Base-by-base conservation (phyloP, 768 basidiomycete species). In the Leccinum rimulosum region DNA sequence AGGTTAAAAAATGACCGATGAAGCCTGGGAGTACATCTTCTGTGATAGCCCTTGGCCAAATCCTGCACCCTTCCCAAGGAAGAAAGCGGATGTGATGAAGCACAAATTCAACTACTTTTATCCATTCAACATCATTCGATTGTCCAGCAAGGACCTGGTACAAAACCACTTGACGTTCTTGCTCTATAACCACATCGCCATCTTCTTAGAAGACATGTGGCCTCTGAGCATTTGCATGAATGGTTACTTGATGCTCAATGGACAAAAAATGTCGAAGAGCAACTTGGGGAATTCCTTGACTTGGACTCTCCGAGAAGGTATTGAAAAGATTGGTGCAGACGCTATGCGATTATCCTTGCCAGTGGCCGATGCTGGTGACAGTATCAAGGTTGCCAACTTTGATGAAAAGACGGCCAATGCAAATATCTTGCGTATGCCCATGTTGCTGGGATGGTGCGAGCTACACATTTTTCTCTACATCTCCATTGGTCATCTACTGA, bases 361-460 rank as follows among this genome's bases (percentile, higher is more conserved):
- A 25, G 25, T 99, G 74, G 97, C 97, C 30, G 96, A 98, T 78
- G 94, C 94, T 28, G 97, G 97, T 14, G 97, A 99, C 72, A 93
- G 95, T 53, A 83, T 98, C 65, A 95, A 97, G 74, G 96, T 98
- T 75, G 96, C 96, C 49, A 98, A 98, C 79, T 99, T 98, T 67
- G 97, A 99, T 70, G 96, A 98, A 81, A 91, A 93, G 78, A 91
- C 89, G 6, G 96, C 97, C n/a, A 98, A 98, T 71, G 95, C 97
- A 9, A 94, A 93, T 61, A 98, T 99, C 70, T 74, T 98, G 70
- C 83, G 97, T 54, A 78, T 98, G 61, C 89, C 95, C 72, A 98
- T 95, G 0, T 77, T 97, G 67, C 79, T 95, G 63, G 82, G 80
- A 4, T 99, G 96, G 95, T 95, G 93, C 67, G 89, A 96, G 76